These are phyloP conservation scores for Podila verticillata DNA, from an alignment of 192 early-diverging fungal species.

Conservation along the genomic window DNA sequence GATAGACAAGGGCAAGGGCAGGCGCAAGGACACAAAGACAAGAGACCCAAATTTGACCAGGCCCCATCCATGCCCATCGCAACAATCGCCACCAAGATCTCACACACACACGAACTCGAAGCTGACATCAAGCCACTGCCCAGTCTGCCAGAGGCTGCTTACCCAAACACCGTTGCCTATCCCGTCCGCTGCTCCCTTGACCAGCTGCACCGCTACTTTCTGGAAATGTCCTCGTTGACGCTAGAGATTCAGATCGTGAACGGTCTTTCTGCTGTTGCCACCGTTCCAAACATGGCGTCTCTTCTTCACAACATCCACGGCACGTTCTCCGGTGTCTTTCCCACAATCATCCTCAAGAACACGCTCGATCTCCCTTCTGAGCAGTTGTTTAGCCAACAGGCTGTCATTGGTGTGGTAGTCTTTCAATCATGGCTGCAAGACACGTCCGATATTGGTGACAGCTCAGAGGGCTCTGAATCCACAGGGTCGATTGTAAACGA, in stretches of 20 bases:
- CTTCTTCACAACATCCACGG: slow-evolving; percentile 36
- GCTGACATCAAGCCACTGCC: slow-evolving; percentile 28
- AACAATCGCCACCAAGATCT: background rate
- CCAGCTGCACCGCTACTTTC: slow-evolving; percentile 30
- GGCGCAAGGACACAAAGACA: too few relatives aligned
- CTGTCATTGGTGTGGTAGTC: slow-evolving; percentile 36
- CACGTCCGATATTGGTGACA: slow-evolving; percentile 34
- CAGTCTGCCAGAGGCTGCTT: slow-evolving; percentile 34
- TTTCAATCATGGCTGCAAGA: slow-evolving; percentile 45
- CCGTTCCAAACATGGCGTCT: slow-evolving; percentile 28
- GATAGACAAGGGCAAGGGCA: too few relatives aligned
- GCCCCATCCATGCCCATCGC: background rate
- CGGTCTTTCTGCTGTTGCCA: slow-evolving; percentile 15
- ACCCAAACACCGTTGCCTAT: slow-evolving; percentile 38
- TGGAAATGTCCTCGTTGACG: slow-evolving; percentile 26
- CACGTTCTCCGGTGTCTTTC: slow-evolving; percentile 44
- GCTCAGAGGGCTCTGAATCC: slow-evolving; percentile 34
- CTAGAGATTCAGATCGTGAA: slow-evolving; percentile 40
- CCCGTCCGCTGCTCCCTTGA: slow-evolving; percentile 41
- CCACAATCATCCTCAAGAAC: slow-evolving; percentile 21
- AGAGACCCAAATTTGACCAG: too few relatives aligned
- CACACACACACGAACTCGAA: background rate
- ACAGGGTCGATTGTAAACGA: slow-evolving; percentile 4
- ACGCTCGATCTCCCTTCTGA: slow-evolving; percentile 1
- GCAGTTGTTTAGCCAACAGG: slow-evolving; percentile 1